Base-by-base conservation (phyloP, 768 basidiomycete genomes). In the Calocera cornea region DNA sequence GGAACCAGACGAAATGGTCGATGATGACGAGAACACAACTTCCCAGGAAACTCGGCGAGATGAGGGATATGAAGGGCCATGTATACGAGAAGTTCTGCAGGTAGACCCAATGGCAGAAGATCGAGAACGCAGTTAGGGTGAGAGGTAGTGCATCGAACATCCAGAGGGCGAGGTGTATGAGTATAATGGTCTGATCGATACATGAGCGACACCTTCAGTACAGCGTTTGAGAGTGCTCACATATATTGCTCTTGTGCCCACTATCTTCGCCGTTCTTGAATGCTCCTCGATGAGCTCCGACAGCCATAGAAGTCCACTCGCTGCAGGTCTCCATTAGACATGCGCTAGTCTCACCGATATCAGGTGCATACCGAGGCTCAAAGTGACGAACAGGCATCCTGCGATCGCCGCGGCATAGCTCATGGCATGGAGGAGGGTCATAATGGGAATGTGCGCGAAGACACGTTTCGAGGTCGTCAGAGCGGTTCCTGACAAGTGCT, bases 1-100 rank as follows among this genome's bases (percentile, higher is more conserved):
- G 92, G 81, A 99, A 99, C 92, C 95, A 97, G 41, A 92, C 76
- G 74, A 97, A 97, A 77, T 98, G 97, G 78, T 97, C 92, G 0
- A 79, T 76, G 67, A 99, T 83, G 70, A 97, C 95, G 66, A 95
- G 79, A 22, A 83, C 70, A 76, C 94, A 97, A 0, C 95, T 97
- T 0, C 84, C 82, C 54, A 98, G 76, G 81, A 99, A 98, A 5
- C 86, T 84, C 22, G 79, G 74, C 0, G 95, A 97, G 17, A 90
- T 83, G 63, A 99, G 83, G 1, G 92, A 94, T 72, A 99, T 97
- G 74, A 92, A 78, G 0, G 97, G 97, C 95, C 97, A 99, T 27
- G 82, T 81, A 3, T 78, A 72, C 11, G 92, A 90, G 77, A 98
- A 97, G 77, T 97, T 98, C 77, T 90, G 88, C 41, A 94, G 84